phyloP scores from a whole-genome alignment of 2,329 filamentous ascomycete genomes.

The Beauveria rudraprayagi region DNA sequence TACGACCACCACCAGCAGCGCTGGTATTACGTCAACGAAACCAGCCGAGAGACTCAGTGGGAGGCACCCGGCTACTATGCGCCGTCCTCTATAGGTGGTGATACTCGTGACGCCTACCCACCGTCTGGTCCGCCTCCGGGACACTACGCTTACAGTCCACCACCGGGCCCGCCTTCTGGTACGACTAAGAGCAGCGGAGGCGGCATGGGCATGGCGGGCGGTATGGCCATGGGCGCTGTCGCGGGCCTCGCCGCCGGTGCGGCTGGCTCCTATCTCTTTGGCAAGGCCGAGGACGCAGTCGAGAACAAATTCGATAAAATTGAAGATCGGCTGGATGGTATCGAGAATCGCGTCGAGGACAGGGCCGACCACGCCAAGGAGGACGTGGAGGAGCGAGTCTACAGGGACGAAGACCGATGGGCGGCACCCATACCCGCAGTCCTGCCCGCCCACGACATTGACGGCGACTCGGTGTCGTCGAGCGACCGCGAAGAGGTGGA shows the following conservation, averaged over 20 bases:
- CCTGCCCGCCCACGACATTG: slow-evolving; percentile 22
- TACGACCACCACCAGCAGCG: slow-evolving; percentile 54
- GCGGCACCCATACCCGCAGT: background rate
- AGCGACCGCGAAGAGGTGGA: slow-evolving; percentile 35
- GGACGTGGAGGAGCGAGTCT: background rate
- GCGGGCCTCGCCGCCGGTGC: slow-evolving; percentile 51
- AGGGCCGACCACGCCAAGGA: background rate
- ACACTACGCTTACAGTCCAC: background rate
- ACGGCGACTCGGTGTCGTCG: slow-evolving; percentile 34
- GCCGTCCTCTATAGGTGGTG: slow-evolving; percentile 16
- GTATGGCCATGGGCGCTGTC: slow-evolving; percentile 40
- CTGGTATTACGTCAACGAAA: slow-evolving; percentile 57
- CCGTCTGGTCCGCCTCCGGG: background rate
- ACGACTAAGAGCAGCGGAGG: slow-evolving; percentile 29
- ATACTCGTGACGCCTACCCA: slow-evolving; percentile 18
- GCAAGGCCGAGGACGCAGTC: slow-evolving; percentile 13
- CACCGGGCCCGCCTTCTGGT: background rate
- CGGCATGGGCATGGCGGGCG: slow-evolving; percentile 36
- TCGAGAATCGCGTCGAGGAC: background rate
- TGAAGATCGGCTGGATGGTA: slow-evolving; percentile 10
- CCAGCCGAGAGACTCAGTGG: slow-evolving; percentile 57
- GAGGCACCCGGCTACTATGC: slow-evolving; percentile 40
- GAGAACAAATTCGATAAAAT: background rate
- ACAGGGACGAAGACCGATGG: background rate
- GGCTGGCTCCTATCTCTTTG: slow-evolving; percentile 44